Base-by-base conservation (phyloP, 2,329 filamentous ascomycete genomes). In the Tolypocladium nubicola region DNA sequence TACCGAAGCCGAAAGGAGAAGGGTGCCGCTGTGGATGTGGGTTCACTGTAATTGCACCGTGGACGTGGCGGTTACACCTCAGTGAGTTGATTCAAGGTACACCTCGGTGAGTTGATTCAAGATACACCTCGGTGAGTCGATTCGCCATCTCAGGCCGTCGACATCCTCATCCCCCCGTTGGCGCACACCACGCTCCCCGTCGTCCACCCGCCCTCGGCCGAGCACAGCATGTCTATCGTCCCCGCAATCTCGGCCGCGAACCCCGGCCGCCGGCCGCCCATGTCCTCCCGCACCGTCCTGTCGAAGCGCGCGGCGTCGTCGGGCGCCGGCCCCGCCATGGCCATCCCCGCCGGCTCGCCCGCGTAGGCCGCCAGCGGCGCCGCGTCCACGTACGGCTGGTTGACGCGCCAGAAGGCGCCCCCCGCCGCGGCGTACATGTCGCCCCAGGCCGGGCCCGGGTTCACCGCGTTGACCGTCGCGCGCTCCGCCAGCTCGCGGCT, bases 171-270 rank as follows among this genome's bases (percentile, higher is more conserved):
- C 11, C 74, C 73, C 3, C 86, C 86, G 64, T 89, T 89, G 16
- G 85, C 85, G 70, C 83, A 88, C n/a, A 89, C 77, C 38, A 88
- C 80, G 65, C 82, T 86, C 4, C 87, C 87, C 1, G 86, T 89
- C 58, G 83, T 85, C 85, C 86, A 89, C 2, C 77, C 80, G 43
- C 77, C 78, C 68, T 89, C 86, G 13, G 78, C 78, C 8, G 79
- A 80, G 67, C 86, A 89, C 45, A 89, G 73, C 85, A 89, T 88
- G 10, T 80, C 86, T 52, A 89, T 82, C 6, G 87, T 80, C 1
- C 85, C 86, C 0, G 86, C 87, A 70, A 89, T 77, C 71, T 89
- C 87, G 45, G 59, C 60, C 9, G 68, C 68, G 55, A 73, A 72
- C 1, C 68, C 71, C 1, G 71, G 71, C 30, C 71, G 59, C 56